Conservation (phyloP, 129 eudicot species). For the Tanacetum coccineum region DNA sequence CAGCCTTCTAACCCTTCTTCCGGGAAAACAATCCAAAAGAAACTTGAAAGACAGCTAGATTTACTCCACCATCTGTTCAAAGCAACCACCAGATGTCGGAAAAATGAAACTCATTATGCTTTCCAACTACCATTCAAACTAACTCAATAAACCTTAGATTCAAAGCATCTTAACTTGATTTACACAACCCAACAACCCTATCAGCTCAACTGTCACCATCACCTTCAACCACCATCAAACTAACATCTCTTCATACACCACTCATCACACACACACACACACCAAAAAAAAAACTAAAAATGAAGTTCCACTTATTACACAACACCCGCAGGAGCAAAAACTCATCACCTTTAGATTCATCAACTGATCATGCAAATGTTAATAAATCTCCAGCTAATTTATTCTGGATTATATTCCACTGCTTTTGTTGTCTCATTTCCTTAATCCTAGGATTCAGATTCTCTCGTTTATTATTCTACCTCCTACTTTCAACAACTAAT, state of each 20-base stretch:
- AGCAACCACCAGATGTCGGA: slow-evolving; percentile 6
- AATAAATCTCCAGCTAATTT: slow-evolving; percentile 45
- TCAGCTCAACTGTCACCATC: slow-evolving; percentile 21
- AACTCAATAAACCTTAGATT: slow-evolving; percentile 17
- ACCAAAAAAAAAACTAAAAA: slow-evolving; percentile 5
- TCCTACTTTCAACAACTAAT: slow-evolving; percentile 39
- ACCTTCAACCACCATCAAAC: slow-evolving; percentile 5
- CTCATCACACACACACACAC: not conserved
- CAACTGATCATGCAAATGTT: slow-evolving; percentile 29
- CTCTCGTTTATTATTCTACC: slow-evolving; percentile 65
- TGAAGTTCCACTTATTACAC: slow-evolving; percentile 59
- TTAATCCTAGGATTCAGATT: slow-evolving; percentile 66
- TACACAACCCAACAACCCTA: slow-evolving; percentile 15
- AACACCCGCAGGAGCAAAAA: slow-evolving; percentile 48
- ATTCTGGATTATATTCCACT: slow-evolving; percentile 58
- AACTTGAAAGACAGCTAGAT: slow-evolving; percentile 4
- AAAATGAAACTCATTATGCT: too few relatives aligned
- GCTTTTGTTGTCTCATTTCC: slow-evolving; percentile 64
- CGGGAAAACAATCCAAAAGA: not conserved
- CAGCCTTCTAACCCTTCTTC: not conserved
- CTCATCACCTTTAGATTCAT: slow-evolving; percentile 40
- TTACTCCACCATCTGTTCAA: slow-evolving; percentile 17
- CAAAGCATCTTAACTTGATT: slow-evolving; percentile 24
- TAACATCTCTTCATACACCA: slow-evolving; percentile 16
- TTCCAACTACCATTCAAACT: slow-evolving; percentile 12